Percentiles rank a stretch among this genome's conserved stretches.
Conservation (phyloP, 192 early-diverging fungal genomes). For the Backusella tarrabulga region DNA sequence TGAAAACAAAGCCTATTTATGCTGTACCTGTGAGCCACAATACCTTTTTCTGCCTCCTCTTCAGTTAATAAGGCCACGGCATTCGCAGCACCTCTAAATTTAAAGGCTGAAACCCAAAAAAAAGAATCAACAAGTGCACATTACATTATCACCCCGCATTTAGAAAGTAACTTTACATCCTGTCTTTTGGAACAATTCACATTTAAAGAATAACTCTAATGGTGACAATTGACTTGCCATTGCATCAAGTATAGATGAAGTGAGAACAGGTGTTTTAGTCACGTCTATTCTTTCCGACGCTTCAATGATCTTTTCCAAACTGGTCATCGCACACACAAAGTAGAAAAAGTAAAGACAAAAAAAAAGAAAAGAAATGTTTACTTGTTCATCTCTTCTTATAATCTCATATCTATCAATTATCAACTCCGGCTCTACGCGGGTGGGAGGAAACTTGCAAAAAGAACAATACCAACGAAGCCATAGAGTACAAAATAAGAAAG, state of each 20-base stretch:
- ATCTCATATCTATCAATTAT: neutral
- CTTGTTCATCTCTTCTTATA: too few relatives aligned
- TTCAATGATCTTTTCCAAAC: slow-evolving; percentile 21
- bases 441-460: slow-evolving; percentile 89
- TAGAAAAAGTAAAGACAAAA: neutral
- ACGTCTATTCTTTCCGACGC: slow-evolving; percentile 43
- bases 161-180: slow-evolving; percentile 25
- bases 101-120: slow-evolving; percentile 41
- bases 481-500: slow-evolving; percentile 75
- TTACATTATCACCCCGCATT: neutral
- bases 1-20: neutral
- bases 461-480: slow-evolving; percentile 68
- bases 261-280: slow-evolving; percentile 46
- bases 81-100: slow-evolving; percentile 56
- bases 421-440: slow-evolving; percentile 58
- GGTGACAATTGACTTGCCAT: slow-evolving; percentile 6
- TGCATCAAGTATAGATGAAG: slow-evolving; percentile 34
- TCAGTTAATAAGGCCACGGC: slow-evolving; percentile 37
- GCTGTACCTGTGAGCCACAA: slow-evolving; percentile 43
- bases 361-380: neutral
- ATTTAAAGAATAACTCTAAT: slow-evolving; percentile 51
- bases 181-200: slow-evolving; percentile 49
- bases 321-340: neutral
- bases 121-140: neutral
- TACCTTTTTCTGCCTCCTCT: slow-evolving; percentile 28